Conservation (phyloP, 495 filamentous ascomycete species). For the Apodospora peruviana region DNA sequence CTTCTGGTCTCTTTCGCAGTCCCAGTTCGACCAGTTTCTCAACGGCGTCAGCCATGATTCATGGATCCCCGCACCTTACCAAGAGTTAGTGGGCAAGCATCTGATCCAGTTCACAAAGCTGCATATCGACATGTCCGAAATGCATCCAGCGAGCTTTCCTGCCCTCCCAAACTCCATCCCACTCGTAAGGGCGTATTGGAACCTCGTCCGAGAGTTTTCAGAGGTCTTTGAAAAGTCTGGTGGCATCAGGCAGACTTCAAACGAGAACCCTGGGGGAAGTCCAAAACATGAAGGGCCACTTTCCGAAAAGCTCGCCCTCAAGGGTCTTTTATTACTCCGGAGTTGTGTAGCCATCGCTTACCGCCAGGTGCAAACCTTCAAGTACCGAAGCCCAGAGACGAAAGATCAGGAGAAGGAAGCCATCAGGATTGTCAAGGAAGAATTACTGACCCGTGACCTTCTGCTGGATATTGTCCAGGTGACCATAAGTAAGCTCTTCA, state of each 20-base stretch:
- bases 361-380: constrained; percentile 72
- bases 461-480: constrained; percentile 74
- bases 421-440: constrained; percentile 55
- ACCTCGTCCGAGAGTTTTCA: constrained; percentile 66
- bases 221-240: constrained; percentile 55
- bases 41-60: constrained; percentile 43
- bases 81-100: constrained; percentile 69
- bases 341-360: constrained; percentile 80
- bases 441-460: constrained; percentile 69
- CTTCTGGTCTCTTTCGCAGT: constrained; percentile 68
- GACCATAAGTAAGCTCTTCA: constrained; percentile 80
- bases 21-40: constrained; percentile 68
- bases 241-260: constrained; percentile 40
- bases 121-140: constrained; percentile 73
- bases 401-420: constrained; percentile 65
- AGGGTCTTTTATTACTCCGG: constrained; percentile 76
- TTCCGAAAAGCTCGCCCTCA: constrained; percentile 69
- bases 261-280: constrained; percentile 43
- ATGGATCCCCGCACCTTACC: constrained; percentile 37
- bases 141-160: constrained; percentile 74
- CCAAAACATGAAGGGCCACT: constrained; percentile 53
- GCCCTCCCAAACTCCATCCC: constrained; percentile 69
- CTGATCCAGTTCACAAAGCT: constrained; percentile 85
- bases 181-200: constrained; percentile 79
- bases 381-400: constrained; percentile 63